Evolutionary conservation across 345 rosid genomes (phyloP).

Genomic region (Lumnitzera littorea): DNA sequence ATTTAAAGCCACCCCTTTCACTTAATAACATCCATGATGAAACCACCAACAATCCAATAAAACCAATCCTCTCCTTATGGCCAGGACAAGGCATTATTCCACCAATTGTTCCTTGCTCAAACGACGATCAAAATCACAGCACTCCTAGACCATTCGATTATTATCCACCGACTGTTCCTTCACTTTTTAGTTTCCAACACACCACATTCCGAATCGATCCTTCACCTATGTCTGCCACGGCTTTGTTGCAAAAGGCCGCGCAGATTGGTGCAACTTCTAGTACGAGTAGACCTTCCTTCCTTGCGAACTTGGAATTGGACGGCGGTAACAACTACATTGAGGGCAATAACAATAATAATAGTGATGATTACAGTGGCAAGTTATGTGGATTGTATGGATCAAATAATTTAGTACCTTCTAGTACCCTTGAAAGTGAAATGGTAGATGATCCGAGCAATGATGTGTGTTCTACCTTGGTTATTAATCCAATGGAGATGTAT

Average conservation of each 20-base stretch:
- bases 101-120: conserved; percentile 15
- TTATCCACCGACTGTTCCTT: conserved; percentile 59
- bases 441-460: too few species aligned
- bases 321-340: too few species aligned
- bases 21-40: conserved; percentile 5
- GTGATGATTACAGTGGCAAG: not conserved
- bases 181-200: conserved; percentile 53
- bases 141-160: not conserved
- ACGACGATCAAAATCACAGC: conserved; percentile 26
- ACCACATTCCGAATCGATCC: conserved; percentile 25
- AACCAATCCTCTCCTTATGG: conserved; percentile 2
- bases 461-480: not conserved
- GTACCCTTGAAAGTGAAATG: too few species aligned
- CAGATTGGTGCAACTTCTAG: conserved; percentile 66
- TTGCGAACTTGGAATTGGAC: conserved; percentile 31
- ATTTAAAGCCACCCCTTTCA: conserved; percentile 36
- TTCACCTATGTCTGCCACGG: conserved; percentile 84
- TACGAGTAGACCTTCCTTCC: conserved; percentile 35
- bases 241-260: conserved; percentile 89
- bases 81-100: conserved; percentile 22
- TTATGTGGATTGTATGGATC: conserved; percentile 41
- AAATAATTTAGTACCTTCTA: conserved; percentile 8
- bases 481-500: conserved; percentile 21
- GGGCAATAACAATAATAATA: too few species aligned
- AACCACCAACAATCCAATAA: conserved; percentile 47